Base-by-base conservation (phyloP, 2,329 filamentous ascomycete species). In the Zasmidium angulare region DNA sequence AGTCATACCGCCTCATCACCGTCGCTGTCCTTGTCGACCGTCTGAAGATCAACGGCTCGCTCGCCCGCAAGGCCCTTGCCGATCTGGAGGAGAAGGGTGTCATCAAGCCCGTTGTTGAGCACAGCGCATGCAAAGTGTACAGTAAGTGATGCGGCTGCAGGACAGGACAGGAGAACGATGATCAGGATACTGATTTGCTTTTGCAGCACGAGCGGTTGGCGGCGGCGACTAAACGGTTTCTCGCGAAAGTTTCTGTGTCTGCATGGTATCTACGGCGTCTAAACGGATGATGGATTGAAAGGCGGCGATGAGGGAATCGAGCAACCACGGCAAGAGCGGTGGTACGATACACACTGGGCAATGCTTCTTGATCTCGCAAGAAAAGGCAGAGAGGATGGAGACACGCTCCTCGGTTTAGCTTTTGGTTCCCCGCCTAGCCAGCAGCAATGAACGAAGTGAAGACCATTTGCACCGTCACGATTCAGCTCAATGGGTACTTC, bases 41-140 rank as follows among this genome's bases (percentile, higher is more conserved):
- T 82, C 88, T 99, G 82, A 99, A 99, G 92, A 96, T 99, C 86
- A 99, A 99, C 86, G 96, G 95, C 77, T 96, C 91, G 74, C 85
- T 99, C 77, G 95, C 95, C 72, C 89, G 95, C 77, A 84, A 86
- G 83, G 93, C 91, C 81, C 84, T 98, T 71, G 84, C 84, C 78
- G 93, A 98, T 78, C 86, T 98, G 74, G 93, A 98, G 89, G 91
- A 96, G 86, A 95, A 93, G 87, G 95, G 93, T 74, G 86, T 91
- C 81, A 99, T 99, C 85, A 96, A 95, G 89, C 93, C 96, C 82
- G 86, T 99, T 74, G 91, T 98, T 71, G 87, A 86, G 71, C 96
- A 99, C 87, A 93, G 89, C 84, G 95, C 93, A 86, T 89, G 96
- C 87, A 91, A 89, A 86, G 96, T 99, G 84, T 99, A 97, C 90